phyloP scores from a whole-genome alignment of 2,329 filamentous ascomycete species.

The Ceratocystis huliohia region DNA sequence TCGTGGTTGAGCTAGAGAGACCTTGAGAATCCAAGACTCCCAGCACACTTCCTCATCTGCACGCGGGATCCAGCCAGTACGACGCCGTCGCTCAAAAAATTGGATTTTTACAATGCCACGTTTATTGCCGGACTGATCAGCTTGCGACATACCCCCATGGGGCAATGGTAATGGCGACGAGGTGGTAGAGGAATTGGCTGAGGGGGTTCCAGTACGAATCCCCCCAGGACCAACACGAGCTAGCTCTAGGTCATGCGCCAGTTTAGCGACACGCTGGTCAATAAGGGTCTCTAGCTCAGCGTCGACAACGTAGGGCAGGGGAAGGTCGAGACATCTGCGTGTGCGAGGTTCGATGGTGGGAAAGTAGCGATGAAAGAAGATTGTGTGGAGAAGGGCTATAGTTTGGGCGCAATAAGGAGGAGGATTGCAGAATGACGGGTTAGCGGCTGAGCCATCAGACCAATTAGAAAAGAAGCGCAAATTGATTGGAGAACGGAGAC shows the following conservation, averaged over 20 bases:
- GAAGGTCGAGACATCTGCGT: constrained; percentile 80
- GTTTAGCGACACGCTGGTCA: constrained; percentile 67
- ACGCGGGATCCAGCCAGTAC: constrained; percentile 65
- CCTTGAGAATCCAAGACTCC: constrained; percentile 90
- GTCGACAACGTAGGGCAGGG: constrained; percentile 78
- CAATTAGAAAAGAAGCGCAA: constrained; percentile 18
- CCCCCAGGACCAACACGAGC: not conserved
- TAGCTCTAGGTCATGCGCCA: constrained; percentile 29
- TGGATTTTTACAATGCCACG: constrained; percentile 72
- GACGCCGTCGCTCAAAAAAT: constrained; percentile 86
- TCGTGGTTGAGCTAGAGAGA: constrained; percentile 79
- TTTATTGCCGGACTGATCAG: constrained; percentile 38
- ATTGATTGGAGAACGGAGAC: constrained; percentile 11
- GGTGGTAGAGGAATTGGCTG: not conserved
- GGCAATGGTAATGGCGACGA: constrained; percentile 15
- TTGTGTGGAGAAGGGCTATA: constrained; percentile 80
- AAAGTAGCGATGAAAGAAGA: constrained; percentile 98
- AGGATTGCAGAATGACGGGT: constrained; percentile 18
- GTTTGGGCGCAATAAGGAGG: constrained; percentile 11
- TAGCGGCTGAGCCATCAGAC: constrained; percentile 1
- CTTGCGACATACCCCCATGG: constrained; percentile 13
- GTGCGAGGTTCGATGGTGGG: constrained; percentile 69
- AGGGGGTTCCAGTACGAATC: constrained; percentile 24
- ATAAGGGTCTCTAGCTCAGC: constrained; percentile 87
- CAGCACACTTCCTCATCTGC: constrained; percentile 91